These are phyloP conservation scores for Yamadazyma kitorensis DNA, from an alignment of 805 yeast species.

Conservation along the genomic window DNA sequence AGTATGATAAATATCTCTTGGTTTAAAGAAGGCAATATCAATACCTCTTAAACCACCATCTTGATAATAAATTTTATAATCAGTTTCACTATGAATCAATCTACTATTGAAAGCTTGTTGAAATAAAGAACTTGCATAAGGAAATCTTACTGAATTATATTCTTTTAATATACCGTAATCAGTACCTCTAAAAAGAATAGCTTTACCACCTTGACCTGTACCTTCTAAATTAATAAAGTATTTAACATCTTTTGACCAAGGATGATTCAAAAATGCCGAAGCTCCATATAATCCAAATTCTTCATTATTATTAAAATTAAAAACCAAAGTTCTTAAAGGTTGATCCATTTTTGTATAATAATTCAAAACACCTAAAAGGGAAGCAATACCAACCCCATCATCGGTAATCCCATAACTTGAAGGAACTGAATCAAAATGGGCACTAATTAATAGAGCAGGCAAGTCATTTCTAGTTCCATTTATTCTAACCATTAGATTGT, in stretches of 20 bases:
- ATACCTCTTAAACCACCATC: conserved; percentile 72
- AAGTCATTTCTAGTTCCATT: conserved; percentile 57
- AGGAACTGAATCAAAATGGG: conserved; percentile 90
- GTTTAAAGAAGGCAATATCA: conserved; percentile 86
- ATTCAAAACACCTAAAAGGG: conserved; percentile 68
- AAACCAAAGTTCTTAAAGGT: conserved; percentile 70
- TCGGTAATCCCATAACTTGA: conserved; percentile 87
- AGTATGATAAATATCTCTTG: conserved; percentile 84
- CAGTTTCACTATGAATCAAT: conserved; percentile 77
- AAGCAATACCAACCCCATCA: conserved; percentile 86
- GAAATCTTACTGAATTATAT: conserved; percentile 54
- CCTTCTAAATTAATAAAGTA: conserved; percentile 85
- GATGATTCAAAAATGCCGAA: conserved; percentile 63
- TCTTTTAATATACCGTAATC: conserved; percentile 68
- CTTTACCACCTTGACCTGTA: conserved; percentile 87
- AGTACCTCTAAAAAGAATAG: conserved; percentile 79
- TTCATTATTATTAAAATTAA: conserved; percentile 87
- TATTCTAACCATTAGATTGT: conserved; percentile 74
- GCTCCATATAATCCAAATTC: conserved; percentile 89
- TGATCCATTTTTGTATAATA: conserved; percentile 40
- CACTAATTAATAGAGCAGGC: conserved; percentile 72
- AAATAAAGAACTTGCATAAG: conserved; percentile 76
- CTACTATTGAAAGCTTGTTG: conserved; percentile 83
- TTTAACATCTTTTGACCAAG: conserved; percentile 60
- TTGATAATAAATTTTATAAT: conserved; percentile 66